A percentile compares a stretch with the other conserved stretches of the same genome.
Evolutionary conservation across 495 filamentous ascomycete genomes (phyloP).

Genomic region (Aspergillus wentii): DNA sequence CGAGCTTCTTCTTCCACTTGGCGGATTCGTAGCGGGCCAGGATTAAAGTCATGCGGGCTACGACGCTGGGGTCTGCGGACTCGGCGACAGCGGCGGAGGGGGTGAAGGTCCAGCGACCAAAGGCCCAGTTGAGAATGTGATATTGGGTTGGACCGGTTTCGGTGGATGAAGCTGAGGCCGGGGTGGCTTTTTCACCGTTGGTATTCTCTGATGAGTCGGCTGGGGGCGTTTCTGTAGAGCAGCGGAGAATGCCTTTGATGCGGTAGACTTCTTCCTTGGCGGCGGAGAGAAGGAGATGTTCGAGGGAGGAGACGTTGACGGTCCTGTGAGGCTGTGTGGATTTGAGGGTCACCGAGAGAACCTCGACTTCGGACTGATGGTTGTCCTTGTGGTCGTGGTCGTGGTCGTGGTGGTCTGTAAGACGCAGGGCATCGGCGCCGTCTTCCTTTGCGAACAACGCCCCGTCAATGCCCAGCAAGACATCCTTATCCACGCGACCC

Average conservation of each 20-base stretch:
- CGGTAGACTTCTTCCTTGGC: slow-evolving; percentile 91
- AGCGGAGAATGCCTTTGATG: slow-evolving; percentile 80
- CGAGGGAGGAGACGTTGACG: slow-evolving; percentile 62
- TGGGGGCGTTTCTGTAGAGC: slow-evolving; percentile 48
- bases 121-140: slow-evolving; percentile 97
- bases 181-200: neutral
- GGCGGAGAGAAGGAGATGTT: slow-evolving; percentile 59
- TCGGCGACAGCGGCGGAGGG: slow-evolving; percentile 41
- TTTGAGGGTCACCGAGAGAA: slow-evolving; percentile 69
- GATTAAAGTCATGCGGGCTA: slow-evolving; percentile 77
- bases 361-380: slow-evolving; percentile 87
- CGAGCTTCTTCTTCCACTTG: slow-evolving; percentile 85
- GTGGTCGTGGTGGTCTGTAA: slow-evolving; percentile 17
- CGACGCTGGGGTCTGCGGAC: slow-evolving; percentile 35
- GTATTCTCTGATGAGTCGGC: slow-evolving; percentile 49
- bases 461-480: slow-evolving; percentile 85
- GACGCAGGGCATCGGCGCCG: slow-evolving; percentile 5
- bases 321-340: slow-evolving; percentile 23
- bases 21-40: slow-evolving; percentile 77
- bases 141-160: slow-evolving; percentile 16
- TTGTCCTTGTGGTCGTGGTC: slow-evolving; percentile 38
- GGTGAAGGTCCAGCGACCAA: slow-evolving; percentile 90
- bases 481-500: slow-evolving; percentile 67
- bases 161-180: neutral
- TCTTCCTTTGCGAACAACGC: slow-evolving; percentile 59